Base-by-base conservation (phyloP, 192 early-diverging fungal species). In the Chytriomyces confervae region DNA sequence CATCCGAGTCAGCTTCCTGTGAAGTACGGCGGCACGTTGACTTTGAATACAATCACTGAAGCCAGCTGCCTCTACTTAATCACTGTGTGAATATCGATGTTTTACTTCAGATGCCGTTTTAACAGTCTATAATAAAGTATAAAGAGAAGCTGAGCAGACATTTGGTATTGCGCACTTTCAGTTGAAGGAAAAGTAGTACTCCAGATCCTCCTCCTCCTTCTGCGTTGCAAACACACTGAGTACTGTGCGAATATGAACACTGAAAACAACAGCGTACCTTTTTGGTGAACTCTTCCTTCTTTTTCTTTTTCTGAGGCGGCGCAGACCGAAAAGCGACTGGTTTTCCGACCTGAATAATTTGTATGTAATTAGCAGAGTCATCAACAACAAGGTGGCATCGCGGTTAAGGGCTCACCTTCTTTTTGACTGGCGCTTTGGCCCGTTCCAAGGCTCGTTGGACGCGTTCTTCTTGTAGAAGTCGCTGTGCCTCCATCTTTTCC, bases 11-110 rank as follows among this genome's bases (percentile, higher is more conserved):
- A 91, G 83, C 79, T 95, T 27, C 90, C 93, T 71, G 81, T 60
- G 8, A 89, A 91, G 50, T 95, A 88, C 84, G 93, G 93, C 51
- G 95, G 95, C n/a, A 68, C 81, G 10, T 89, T 72, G 80, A 81
- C 24, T 96, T 91, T 86, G 86, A 89, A 60, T 95, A 88, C 77
- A 76, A 91, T 66, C 89, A 91, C 18, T 70, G 45, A 47, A 67
- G 0, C 10, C 10, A 36, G 20, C 62, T 20, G 29, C 29, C 29
- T 36, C 29, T 36, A 2, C 29, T 36, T 36, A 36, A 36, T 36
- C 29, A 36, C 29, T 36, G 29, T 36, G 29, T 36, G 29, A 36
- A 36, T 36, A 36, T 36, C 29, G 29, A 36, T 36, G 29, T 36
- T 36, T 36, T 36, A 36, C 29, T 36, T 60, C 53, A 60, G 53